These are phyloP conservation scores for Periconia digitata DNA, from an alignment of 2,329 filamentous ascomycete genomes.

Conservation along the genomic window DNA sequence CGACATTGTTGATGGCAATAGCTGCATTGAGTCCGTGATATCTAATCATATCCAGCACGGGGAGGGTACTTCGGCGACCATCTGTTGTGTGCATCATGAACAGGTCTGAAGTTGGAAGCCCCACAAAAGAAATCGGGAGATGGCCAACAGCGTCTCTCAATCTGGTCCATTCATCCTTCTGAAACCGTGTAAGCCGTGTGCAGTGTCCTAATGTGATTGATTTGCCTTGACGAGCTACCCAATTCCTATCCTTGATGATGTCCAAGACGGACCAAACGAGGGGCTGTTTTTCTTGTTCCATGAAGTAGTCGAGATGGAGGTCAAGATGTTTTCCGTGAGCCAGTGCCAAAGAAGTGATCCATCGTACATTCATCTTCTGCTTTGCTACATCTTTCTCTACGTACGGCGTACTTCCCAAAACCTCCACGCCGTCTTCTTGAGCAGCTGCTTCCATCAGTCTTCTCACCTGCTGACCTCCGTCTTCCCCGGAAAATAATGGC, in stretches of 20 bases:
- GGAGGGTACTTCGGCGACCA: conserved; percentile 60
- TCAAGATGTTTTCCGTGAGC: conserved; percentile 60
- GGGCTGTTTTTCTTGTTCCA: conserved; percentile 54
- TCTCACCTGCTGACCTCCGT: conserved; percentile 55
- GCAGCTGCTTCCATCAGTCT: conserved; percentile 52
- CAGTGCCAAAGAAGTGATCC: conserved; percentile 61
- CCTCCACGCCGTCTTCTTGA: conserved; percentile 53
- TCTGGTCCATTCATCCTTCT: conserved; percentile 50
- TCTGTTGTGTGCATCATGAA: conserved; percentile 66
- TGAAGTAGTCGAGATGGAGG: conserved; percentile 72
- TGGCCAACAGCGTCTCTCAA: conserved; percentile 53
- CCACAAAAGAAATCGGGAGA: conserved; percentile 67
- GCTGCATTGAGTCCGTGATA: conserved; percentile 60
- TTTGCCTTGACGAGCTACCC: conserved; percentile 45
- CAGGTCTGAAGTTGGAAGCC: conserved; percentile 69
- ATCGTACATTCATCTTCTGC: conserved; percentile 61
- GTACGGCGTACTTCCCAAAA: conserved; percentile 69
- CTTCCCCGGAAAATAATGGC: conserved; percentile 61
- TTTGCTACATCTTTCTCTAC: conserved; percentile 59
- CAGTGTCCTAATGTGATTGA: conserved; percentile 63
- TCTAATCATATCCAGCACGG: conserved; percentile 62
- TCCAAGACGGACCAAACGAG: conserved; percentile 59
- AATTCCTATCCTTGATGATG: conserved; percentile 52
- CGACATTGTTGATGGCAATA: conserved; percentile 71
- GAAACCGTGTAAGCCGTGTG: conserved; percentile 64